Base-by-base conservation (phyloP, 768 basidiomycete genomes). In the Leucosporidium scottii region DNA sequence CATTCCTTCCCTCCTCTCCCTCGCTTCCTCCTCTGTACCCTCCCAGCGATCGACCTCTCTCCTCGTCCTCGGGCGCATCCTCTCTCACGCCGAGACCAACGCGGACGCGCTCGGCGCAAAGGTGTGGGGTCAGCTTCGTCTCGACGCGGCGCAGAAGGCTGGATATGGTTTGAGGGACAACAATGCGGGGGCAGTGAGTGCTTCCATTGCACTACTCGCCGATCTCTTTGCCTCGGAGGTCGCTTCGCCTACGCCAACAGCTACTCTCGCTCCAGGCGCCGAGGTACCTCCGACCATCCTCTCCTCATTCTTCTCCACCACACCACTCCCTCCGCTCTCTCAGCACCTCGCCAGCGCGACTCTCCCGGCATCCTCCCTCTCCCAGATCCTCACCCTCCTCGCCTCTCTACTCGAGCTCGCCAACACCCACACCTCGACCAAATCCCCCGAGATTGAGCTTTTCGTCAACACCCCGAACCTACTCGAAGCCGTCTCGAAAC, bases 381-480 rank as follows among this genome's bases (percentile, higher is more conserved):
- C 44, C 31, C 44, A 51, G 10, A 21, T 89, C 77, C 75, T 91
- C 6, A 76, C 86, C 23, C 81, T 83, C 12, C 80, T 84, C 4
- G 6, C 58, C 57, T 27, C 60, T 3, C 28, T 72, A 56, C 81
- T 84, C 23, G 80, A 82, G 1, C 80, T 81, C 1, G 71, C 75
- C 13, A 77, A 81, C 31, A 69, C 76, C 3, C 61, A 74, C 8
- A 61, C 65, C 2, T 61, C 65, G 0, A 69, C 87, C 55, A 67
- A 84, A 7, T 27, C 55, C 6, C 0, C 36, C 15, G 1, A 20
- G 18, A 27, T 66, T 31, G 61, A 62, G 25, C 20, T 31, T 13
- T 1, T 68, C 53, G 50, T 66, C 64, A 27, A 47, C 27, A 68
- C 67, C 4, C 62, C 67, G 9, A 58, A 36, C 1, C 59, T 72